phyloP scores from a whole-genome alignment of 805 yeast genomes.

The Kazachstania martiniae region DNA sequence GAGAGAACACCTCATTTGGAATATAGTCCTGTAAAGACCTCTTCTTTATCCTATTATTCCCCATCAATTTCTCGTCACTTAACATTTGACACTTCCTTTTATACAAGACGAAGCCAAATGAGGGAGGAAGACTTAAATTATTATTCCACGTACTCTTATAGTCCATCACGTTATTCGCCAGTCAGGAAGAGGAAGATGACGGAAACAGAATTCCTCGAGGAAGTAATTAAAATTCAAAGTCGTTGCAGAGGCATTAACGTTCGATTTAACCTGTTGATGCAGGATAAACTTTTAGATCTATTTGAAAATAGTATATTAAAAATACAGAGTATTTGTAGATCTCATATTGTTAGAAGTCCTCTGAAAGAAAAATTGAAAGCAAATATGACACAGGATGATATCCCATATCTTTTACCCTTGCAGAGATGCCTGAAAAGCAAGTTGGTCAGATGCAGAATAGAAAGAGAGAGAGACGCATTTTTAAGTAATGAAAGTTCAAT shows the following conservation, averaged over 20 bases:
- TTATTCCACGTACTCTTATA: conserved; percentile 15
- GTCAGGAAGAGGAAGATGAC: conserved; percentile 21
- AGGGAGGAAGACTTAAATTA: conserved; percentile 16
- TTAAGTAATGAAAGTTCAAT: conserved; percentile 21
- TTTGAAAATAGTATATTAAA: conserved; percentile 39
- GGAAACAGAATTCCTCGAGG: conserved; percentile 20
- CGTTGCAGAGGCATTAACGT: conserved; percentile 57
- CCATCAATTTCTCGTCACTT: conserved; percentile 22
- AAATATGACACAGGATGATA: conserved; percentile 5
- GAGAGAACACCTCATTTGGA: conserved; percentile 11
- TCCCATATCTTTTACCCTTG: conserved; percentile 19
- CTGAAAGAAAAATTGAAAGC: conserved; percentile 6
- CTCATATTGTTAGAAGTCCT: conserved; percentile 37
- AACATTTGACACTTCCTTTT: conserved; percentile 21
- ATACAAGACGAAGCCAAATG: conserved; percentile 20
- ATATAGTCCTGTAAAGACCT: conserved; percentile 19
- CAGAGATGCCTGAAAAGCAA: conserved; percentile 51
- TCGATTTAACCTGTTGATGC: conserved; percentile 54
- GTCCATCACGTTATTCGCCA: conserved; percentile 23
- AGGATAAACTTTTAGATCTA: conserved; percentile 48
- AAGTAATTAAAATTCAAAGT: conserved; percentile 50
- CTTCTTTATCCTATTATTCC: conserved; percentile 25
- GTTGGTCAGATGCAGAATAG: conserved; percentile 12
- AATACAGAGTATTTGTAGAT: conserved; percentile 31
- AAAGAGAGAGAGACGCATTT: conserved; percentile 9